Conservation (phyloP, 371 early-diverging fungal genomes). For the Syncephalastrum contaminatum region DNA sequence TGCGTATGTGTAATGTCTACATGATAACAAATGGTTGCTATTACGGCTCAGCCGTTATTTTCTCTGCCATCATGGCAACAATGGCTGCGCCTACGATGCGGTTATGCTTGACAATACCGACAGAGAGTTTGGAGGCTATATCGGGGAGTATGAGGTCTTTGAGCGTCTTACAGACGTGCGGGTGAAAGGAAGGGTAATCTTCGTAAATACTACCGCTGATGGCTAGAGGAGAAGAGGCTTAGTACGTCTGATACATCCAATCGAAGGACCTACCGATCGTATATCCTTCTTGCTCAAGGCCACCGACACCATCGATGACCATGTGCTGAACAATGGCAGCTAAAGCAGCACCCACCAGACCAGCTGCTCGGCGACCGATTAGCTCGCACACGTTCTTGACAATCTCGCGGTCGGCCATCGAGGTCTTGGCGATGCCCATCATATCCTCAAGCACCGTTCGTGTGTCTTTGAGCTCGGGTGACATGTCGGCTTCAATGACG, state of each 20-base stretch:
- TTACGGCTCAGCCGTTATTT: slow-evolving; percentile 22
- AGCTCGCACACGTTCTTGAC: slow-evolving; percentile 68
- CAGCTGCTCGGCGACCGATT: slow-evolving; percentile 68
- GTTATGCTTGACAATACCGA: slow-evolving; percentile 70
- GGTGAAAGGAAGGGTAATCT: slow-evolving; percentile 83
- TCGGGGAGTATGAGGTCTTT: slow-evolving; percentile 75
- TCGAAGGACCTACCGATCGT: slow-evolving; percentile 61
- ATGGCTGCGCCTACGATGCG: slow-evolving; percentile 84
- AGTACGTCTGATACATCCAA: background rate
- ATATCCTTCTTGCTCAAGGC: slow-evolving; percentile 39
- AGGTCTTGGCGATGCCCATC: slow-evolving; percentile 45
- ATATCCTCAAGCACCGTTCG: slow-evolving; percentile 63
- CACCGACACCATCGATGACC: slow-evolving; percentile 30
- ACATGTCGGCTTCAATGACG: slow-evolving; percentile 49
- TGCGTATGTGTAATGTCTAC: too few species aligned
- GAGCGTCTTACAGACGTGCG: slow-evolving; percentile 71
- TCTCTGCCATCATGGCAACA: slow-evolving; percentile 79
- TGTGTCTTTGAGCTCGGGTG: slow-evolving; percentile 56
- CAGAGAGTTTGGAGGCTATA: slow-evolving; percentile 64
- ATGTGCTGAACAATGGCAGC: slow-evolving; percentile 65
- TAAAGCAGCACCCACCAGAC: slow-evolving; percentile 62
- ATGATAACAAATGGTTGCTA: too few species aligned
- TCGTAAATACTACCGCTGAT: slow-evolving; percentile 86
- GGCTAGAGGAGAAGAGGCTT: slow-evolving; percentile 18
- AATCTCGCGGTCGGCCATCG: slow-evolving; percentile 62